Conservation (phyloP, 192 early-diverging fungal species). For the Backusella mclennaniae region DNA sequence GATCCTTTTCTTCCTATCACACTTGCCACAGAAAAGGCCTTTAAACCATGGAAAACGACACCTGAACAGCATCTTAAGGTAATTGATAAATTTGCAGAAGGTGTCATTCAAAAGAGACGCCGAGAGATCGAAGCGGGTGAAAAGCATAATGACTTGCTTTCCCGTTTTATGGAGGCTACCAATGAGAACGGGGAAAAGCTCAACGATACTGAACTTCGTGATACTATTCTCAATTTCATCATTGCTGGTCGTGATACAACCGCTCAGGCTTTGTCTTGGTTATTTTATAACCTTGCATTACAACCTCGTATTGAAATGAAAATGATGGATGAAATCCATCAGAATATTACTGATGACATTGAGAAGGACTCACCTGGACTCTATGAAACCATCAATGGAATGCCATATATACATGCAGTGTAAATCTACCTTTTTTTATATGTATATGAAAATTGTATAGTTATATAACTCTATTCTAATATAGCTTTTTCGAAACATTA, state of each 20-base stretch:
- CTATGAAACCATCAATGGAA: slow-evolving; percentile 31
- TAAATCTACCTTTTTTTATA: slow-evolving; percentile 7
- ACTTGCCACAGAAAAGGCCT: neutral
- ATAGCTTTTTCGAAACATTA: slow-evolving; percentile 50
- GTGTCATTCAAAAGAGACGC: slow-evolving; percentile 26
- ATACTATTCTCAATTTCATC: slow-evolving; percentile 37
- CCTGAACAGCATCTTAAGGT: slow-evolving; percentile 26
- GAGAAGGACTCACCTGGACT: slow-evolving; percentile 18
- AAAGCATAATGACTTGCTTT: slow-evolving; percentile 19
- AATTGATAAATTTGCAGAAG: slow-evolving; percentile 28
- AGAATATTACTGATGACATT: slow-evolving; percentile 29
- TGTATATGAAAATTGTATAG: neutral
- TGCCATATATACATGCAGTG: slow-evolving; percentile 40
- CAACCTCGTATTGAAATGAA: slow-evolving; percentile 43
- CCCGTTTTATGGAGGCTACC: slow-evolving; percentile 26
- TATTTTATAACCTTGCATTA: slow-evolving; percentile 39
- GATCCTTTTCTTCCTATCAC: slow-evolving; percentile 15
- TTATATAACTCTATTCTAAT: neutral
- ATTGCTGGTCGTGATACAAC: slow-evolving; percentile 50
- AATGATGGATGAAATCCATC: slow-evolving; percentile 41
- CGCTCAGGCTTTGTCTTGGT: slow-evolving; percentile 52
- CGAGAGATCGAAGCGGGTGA: slow-evolving; percentile 10
- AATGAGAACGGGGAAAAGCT: slow-evolving; percentile 25
- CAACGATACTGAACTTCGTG: slow-evolving; percentile 33
- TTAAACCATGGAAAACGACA: slow-evolving; percentile 9